Evolutionary conservation across 2,329 filamentous ascomycete genomes (phyloP), one percentile per base, ranked within the genome.

Genomic region (Davidsoniella australis): DNA sequence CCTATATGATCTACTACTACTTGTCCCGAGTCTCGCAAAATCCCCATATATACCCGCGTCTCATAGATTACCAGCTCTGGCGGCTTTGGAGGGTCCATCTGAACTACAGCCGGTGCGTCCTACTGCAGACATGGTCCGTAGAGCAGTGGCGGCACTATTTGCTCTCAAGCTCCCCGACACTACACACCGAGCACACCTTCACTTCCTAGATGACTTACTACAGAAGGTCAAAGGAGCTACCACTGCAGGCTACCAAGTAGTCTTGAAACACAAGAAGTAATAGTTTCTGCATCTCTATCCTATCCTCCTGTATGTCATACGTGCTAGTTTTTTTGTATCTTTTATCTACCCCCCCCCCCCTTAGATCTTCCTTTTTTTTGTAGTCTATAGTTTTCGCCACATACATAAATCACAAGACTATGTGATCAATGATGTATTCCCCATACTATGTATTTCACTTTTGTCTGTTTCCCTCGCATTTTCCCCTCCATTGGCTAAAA

Each of bases 121-220:
- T 12, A 41, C 46, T 10, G 41, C 37, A 5, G 41, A 37, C 26
- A 46, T 49, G 46, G 48, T 52, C 14, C 45, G 47, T 7, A 23
- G 18, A n/a, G 50, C 50, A 3, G 46, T 52, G n/a, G 50, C 45
- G 10, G 29, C 41, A 17, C 36, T 52, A 16, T 29, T 37, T 4
- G 17, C 37, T 12, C 38, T 52, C 3, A 18, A 20, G 9, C 17
- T 52, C 10, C 38, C 46, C 4, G 50, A 37, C 5, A 20, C 45
- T 2, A 42, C 41, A 12, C 42, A 46, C 26, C 20, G 37, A 8
- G 36, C 42, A 17, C 44, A 37, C n/a, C 38, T 33, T 17, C 9
- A 24, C 24, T 49, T 52, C 36, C 20, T 52, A 5, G 50, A 52
- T 33, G 41, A 52, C 41, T 38, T 49, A 29, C 23, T 52, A 17